These are phyloP conservation scores for Salix brachista DNA, from an alignment of 345 rosid species.

Conservation along the genomic window DNA sequence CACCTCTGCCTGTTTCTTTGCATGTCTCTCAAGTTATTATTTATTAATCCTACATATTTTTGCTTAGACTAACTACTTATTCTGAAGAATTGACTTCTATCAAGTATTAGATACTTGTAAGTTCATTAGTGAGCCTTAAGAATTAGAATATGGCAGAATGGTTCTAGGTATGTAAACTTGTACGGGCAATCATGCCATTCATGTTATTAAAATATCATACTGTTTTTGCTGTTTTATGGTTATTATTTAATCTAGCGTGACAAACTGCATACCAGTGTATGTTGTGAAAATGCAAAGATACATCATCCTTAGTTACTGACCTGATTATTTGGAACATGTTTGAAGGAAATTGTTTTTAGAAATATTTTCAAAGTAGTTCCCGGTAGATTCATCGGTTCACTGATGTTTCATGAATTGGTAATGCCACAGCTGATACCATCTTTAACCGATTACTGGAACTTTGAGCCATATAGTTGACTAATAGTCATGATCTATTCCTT, in stretches of 20 bases:
- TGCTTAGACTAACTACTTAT: slow-evolving; percentile 8
- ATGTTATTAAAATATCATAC: neutral
- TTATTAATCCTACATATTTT: neutral
- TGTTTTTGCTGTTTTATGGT: neutral
- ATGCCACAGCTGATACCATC: neutral
- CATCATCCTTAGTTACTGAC: neutral
- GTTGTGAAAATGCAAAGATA: neutral
- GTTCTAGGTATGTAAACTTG: neutral
- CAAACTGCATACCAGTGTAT: neutral
- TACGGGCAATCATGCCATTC: neutral
- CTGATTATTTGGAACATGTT: neutral
- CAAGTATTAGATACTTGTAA: slow-evolving; percentile 11
- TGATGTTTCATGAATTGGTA: neutral
- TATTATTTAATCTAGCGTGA: neutral
- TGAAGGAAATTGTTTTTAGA: neutral
- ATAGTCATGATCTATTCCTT: too few species aligned
- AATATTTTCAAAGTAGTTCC: neutral
- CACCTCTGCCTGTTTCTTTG: neutral
- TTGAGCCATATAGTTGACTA: neutral
- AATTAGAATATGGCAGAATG: neutral
- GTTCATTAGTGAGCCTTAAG: neutral
- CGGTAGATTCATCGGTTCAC: neutral
- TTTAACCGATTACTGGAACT: neutral
- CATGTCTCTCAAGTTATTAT: neutral
- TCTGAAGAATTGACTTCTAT: neutral